phyloP scores from a whole-genome alignment of 352 stramenopile genomes.

The Pythium folliculosum region DNA sequence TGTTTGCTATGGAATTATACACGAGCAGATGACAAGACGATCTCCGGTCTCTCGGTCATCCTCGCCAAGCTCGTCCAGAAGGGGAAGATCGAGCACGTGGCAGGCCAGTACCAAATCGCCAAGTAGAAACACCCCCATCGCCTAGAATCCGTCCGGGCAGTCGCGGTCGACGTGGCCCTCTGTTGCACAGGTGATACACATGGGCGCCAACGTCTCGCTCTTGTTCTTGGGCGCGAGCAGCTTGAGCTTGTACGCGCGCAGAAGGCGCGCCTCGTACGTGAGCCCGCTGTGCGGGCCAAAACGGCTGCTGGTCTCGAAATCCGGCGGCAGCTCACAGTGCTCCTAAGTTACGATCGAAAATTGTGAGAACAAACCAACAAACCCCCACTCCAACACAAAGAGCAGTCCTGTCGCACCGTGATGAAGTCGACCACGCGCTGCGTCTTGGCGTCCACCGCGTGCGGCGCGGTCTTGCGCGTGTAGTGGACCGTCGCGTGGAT shows the following conservation, averaged over 20 bases:
- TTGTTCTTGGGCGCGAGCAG: conserved; percentile 39
- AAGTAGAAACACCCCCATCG: conserved; percentile 19
- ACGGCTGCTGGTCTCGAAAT: conserved; percentile 56
- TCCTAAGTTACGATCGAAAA: conserved; percentile 26
- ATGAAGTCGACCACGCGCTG: conserved; percentile 54
- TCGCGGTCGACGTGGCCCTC: conserved; percentile 50
- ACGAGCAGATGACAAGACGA: conserved; percentile 74
- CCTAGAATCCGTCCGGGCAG: conserved; percentile 63
- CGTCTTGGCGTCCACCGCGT: conserved; percentile 37
- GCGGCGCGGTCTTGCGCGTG: conserved; percentile 33
- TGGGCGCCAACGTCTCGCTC: conserved; percentile 29
- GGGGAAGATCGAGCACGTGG: conserved; percentile 68
- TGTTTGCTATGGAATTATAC: not conserved
- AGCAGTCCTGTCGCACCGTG: no score
- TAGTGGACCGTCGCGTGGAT: conserved; percentile 72
- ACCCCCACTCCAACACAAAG: no score
- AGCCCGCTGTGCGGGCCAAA: conserved; percentile 65
- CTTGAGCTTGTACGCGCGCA: conserved; percentile 59
- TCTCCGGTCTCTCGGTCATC: conserved; percentile 71
- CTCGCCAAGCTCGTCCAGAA: conserved; percentile 69
- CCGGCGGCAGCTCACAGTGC: conserved; percentile 43
- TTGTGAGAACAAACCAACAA: not conserved
- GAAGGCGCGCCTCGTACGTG: conserved; percentile 55
- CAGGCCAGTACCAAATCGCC: conserved; percentile 66
- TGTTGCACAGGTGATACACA: conserved; percentile 57